Evolutionary conservation across 2,329 filamentous ascomycete genomes (phyloP), one percentile per base, ranked within the genome.

Genomic region (Epichloe scottii): DNA sequence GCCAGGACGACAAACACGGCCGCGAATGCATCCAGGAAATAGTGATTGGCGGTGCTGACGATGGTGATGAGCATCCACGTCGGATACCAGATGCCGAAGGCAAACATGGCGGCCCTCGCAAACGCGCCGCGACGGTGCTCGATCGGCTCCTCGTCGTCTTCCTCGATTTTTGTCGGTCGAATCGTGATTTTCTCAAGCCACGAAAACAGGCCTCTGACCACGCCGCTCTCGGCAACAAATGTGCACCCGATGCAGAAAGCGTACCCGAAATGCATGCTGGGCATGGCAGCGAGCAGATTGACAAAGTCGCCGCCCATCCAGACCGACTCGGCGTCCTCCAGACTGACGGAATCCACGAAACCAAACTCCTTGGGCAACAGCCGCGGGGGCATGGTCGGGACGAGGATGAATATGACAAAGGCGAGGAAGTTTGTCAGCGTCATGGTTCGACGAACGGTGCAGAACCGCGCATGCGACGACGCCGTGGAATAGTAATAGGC

Each of bases 21-120:
- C 1, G 79, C 81, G 11, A 82, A 71, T 0, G 82, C 82, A 62
- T 86, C 82, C 14, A 85, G 69, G 34, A 85, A 74, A 61, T 85
- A 74, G 55, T 73, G 79, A 59, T 82, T 82, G 42, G 77, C 79
- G 0, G 78, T 82, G 15, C 77, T 76, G 34, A 83, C 72, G 56
- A 82, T 82, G 21, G 73, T 74, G 5, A 73, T 66, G 44, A 81
- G 60, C 52, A 79, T 76, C 60, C 74, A 71, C 10, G 64, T 57
- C 7, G 76, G 76, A 58, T 80, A 80, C 52, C 66, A 67, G 38
- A 79, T 50, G n/a, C 76, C 75, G 12, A 75, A 53, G 15, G 49
- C 55, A 48, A 61, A 61, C 57, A 62, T 59, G 55, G 41, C 26
- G 11, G 44, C 48, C 11, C 55, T 50, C 12, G 34, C 38, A 34